Percentiles rank a stretch among this genome's conserved stretches.
Conservation (phyloP, 805 yeast species). For the Starmerella floricola region DNA sequence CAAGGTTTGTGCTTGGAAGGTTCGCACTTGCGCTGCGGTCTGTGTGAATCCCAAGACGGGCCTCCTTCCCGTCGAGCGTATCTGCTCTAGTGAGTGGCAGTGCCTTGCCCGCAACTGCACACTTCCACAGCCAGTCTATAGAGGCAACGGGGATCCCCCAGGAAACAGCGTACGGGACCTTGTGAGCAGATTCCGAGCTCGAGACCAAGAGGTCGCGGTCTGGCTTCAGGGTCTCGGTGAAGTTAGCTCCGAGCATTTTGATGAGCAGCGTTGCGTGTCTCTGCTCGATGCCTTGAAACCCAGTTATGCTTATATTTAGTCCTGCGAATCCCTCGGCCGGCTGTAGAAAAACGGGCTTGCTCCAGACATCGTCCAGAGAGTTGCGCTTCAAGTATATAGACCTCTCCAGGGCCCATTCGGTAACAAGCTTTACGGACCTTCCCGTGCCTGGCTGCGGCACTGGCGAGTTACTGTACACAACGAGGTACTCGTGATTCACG, state of each 20-base stretch:
- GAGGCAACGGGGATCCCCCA: conserved; percentile 32
- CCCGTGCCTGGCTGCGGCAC: conserved; percentile 15
- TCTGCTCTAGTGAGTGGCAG: conserved; percentile 7
- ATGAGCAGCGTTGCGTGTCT: conserved; percentile 59
- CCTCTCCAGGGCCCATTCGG: conserved; percentile 76
- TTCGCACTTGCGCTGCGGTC: too few species aligned
- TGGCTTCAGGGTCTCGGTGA: conserved; percentile 38
- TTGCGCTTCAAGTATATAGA: conserved; percentile 45
- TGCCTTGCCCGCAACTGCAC: conserved; percentile 24
- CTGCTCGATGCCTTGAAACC: conserved; percentile 66
- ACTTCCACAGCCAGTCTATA: conserved; percentile 31
- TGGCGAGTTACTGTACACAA: conserved; percentile 26
- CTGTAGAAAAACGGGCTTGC: conserved; percentile 30
- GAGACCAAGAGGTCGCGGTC: conserved; percentile 45
- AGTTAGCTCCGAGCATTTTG: conserved; percentile 39
- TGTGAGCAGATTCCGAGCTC: conserved; percentile 21
- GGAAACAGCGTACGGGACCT: conserved; percentile 26
- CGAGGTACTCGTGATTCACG: conserved; percentile 12
- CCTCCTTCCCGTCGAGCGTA: conserved; percentile 13
- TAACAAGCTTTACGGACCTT: conserved; percentile 33
- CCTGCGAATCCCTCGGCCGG: conserved; percentile 24
- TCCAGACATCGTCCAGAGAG: conserved; percentile 48
- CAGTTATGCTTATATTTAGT: conserved; percentile 44
- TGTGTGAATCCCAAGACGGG: conserved; percentile 10
- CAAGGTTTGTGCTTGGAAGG: background rate